Evolutionary conservation across 1,284 basidiomycete species (phyloP).

Genomic region (Fomitopsis palustris): DNA sequence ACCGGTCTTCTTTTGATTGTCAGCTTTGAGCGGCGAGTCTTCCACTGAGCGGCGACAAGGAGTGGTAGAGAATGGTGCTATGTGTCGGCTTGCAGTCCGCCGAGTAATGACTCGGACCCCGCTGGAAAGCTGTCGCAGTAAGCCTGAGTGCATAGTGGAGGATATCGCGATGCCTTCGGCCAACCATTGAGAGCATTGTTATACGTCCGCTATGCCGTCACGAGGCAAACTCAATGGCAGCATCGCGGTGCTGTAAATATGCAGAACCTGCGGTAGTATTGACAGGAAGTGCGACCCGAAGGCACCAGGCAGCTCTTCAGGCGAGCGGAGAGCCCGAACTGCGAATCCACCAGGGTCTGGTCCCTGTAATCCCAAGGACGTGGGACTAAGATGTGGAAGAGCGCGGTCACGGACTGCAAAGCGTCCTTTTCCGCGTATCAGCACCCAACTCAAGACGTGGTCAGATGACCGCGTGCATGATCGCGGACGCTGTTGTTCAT

Average conservation of each 20-base stretch:
- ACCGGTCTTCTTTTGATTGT: slow-evolving; percentile 24
- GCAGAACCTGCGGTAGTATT: not conserved
- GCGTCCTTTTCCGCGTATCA: not conserved
- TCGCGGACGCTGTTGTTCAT: not conserved
- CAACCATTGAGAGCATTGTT: no score
- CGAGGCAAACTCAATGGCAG: not conserved
- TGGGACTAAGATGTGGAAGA: not conserved
- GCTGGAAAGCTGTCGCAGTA: not conserved
- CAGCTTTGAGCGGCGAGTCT: slow-evolving; percentile 5
- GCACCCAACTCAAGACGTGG: not conserved
- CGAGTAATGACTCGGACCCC: not conserved
- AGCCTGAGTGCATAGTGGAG: no score
- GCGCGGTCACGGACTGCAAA: not conserved
- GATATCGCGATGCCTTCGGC: no score
- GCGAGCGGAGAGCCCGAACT: not conserved
- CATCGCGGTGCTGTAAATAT: not conserved
- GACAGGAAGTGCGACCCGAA: not conserved
- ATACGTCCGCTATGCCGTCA: not conserved
- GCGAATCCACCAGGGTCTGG: not conserved
- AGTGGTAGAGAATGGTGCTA: not conserved
- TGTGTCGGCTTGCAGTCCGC: not conserved
- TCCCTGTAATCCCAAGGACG: not conserved
- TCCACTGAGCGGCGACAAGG: not conserved
- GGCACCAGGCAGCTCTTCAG: not conserved
- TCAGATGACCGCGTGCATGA: slow-evolving; percentile 1